These are phyloP conservation scores for Westerdykella aurantiaca DNA, from an alignment of 2,329 filamentous ascomycete genomes.

Conservation along the genomic window DNA sequence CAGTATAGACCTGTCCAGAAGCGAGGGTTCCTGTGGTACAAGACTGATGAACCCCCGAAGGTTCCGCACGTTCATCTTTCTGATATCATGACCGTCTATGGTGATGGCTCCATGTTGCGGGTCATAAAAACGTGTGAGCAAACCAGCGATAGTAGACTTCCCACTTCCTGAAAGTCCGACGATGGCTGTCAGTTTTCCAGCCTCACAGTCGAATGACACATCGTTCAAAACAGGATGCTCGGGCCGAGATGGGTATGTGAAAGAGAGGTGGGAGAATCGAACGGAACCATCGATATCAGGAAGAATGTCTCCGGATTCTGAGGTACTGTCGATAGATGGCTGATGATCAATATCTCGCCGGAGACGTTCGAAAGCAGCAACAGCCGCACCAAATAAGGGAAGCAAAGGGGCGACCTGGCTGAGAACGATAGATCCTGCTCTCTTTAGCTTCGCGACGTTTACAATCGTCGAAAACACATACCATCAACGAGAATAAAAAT, in stretches of 20 bases:
- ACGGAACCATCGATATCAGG: slow-evolving; percentile 43
- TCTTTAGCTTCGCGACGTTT: slow-evolving; percentile 5
- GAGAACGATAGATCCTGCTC: slow-evolving; percentile 42
- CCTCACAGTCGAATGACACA: slow-evolving; percentile 33
- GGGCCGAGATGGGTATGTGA: slow-evolving; percentile 40
- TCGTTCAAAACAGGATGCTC: slow-evolving; percentile 36
- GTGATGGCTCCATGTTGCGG: slow-evolving; percentile 52
- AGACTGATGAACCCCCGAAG: slow-evolving; percentile 36
- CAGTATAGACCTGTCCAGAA: slow-evolving; percentile 48
- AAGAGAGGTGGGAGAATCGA: slow-evolving; percentile 37
- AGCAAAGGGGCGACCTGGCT: slow-evolving; percentile 44
- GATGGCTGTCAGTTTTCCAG: slow-evolving; percentile 40
- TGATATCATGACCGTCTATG: slow-evolving; percentile 47
- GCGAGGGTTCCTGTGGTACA: slow-evolving; percentile 49
- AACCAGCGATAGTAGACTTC: slow-evolving; percentile 38
- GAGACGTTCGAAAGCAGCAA: slow-evolving; percentile 54
- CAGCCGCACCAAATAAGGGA: slow-evolving; percentile 47
- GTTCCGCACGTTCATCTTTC: slow-evolving; percentile 33
- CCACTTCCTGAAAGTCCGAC: slow-evolving; percentile 41
- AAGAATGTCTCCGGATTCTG: slow-evolving; percentile 21
- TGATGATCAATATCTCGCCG: slow-evolving; percentile 52
- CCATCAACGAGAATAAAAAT: slow-evolving; percentile 52
- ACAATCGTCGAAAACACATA: slow-evolving; percentile 14
- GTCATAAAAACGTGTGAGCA: slow-evolving; percentile 39
- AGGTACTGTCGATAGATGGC: slow-evolving; percentile 37